Percentiles rank a stretch among this genome's conserved stretches.
These are phyloP conservation scores for Gossypium herbaceum DNA, from an alignment of 345 rosid genomes.

Conservation along the genomic window DNA sequence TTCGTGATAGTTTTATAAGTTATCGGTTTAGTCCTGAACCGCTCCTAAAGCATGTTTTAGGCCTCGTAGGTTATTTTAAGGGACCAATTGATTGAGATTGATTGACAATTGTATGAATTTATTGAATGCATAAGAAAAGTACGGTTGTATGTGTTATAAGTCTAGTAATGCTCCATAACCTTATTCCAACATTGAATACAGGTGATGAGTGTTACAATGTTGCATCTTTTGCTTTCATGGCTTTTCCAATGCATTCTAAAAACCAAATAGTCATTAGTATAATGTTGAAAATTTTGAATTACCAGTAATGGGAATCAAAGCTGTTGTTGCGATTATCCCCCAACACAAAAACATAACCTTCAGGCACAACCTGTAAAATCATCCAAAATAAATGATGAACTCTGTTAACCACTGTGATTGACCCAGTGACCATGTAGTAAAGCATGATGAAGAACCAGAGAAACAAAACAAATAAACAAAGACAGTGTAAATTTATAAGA, in stretches of 20 bases:
- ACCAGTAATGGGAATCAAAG: constrained; percentile 87
- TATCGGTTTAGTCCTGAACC: too few relatives aligned
- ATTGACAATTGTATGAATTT: too few relatives aligned
- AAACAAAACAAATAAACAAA: neutral
- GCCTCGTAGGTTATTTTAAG: too few relatives aligned
- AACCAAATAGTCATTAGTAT: neutral
- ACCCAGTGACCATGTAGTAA: neutral
- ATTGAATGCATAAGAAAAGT: too few relatives aligned
- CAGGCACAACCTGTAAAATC: constrained; percentile 63
- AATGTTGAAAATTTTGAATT: constrained; percentile 15
- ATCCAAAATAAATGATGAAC: neutral
- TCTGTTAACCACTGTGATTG: neutral
- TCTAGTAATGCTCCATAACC: too few relatives aligned
- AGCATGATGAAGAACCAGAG: neutral
- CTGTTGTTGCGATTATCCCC: constrained; percentile 92
- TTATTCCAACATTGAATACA: too few relatives aligned
- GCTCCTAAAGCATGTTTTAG: too few relatives aligned
- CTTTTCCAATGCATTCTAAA: neutral
- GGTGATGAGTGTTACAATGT: too few relatives aligned
- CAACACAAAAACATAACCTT: constrained; percentile 78
- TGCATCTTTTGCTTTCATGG: constrained; percentile 5
- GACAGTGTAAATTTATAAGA: neutral
- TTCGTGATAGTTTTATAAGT: too few relatives aligned
- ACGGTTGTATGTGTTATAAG: too few relatives aligned
- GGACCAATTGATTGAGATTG: too few relatives aligned